Conservation (phyloP, 1,139 yeast genomes). For the Nadsonia starkeyi-henricii region DNA sequence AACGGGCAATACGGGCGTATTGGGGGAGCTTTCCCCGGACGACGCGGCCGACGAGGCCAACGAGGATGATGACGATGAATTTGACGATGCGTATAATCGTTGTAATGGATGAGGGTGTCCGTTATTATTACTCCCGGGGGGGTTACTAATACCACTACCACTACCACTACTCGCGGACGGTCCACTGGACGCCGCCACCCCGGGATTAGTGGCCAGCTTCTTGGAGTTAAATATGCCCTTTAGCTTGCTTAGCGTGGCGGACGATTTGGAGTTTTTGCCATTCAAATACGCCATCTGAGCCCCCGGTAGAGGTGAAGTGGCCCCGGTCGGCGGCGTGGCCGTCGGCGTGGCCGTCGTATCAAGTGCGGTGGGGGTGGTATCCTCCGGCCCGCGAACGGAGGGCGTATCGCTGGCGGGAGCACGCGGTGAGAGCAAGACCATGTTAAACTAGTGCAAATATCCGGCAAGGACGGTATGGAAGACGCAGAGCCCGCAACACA, state of each 20-base stretch:
- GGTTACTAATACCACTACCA: too few species aligned
- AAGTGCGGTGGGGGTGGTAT: too few species aligned
- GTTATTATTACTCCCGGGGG: too few species aligned
- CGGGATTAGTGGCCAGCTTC: background rate
- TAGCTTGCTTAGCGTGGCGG: background rate
- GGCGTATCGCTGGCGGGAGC: too few species aligned
- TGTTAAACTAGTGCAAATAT: too few species aligned
- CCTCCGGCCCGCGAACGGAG: too few species aligned
- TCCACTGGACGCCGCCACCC: too few species aligned
- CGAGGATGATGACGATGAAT: background rate
- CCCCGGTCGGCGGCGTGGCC: background rate
- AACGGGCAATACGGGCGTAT: background rate
- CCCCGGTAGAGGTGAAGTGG: background rate
- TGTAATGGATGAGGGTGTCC: background rate
- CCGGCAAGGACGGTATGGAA: too few species aligned
- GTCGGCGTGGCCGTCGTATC: too few species aligned
- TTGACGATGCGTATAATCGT: background rate
- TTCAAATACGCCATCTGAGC: background rate
- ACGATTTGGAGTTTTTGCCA: background rate
- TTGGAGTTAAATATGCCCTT: background rate
- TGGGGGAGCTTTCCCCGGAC: background rate
- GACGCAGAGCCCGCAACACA: too few species aligned
- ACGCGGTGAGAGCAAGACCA: too few species aligned
- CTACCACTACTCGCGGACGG: too few species aligned
- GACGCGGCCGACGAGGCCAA: background rate